Evolutionary conservation across 1,284 basidiomycete species (phyloP).

Genomic region (Trichosporon inkin): DNA sequence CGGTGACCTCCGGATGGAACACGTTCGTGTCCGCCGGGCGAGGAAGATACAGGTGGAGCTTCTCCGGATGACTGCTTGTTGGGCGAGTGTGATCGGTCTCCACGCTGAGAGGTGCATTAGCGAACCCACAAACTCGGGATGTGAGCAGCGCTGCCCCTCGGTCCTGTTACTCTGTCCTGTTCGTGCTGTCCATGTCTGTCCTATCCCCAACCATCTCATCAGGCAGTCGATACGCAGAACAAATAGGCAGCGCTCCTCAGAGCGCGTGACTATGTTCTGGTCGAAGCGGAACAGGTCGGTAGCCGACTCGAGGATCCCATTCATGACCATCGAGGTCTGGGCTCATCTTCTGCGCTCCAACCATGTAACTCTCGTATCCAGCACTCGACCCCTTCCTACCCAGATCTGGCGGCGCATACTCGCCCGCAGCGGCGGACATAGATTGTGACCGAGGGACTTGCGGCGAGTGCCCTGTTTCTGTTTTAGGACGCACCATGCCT

Average conservation of each 20-base stretch:
- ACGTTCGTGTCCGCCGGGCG: conserved; percentile 1
- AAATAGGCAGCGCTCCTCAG: neutral
- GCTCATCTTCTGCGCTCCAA: conserved; percentile 14
- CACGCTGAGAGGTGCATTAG: conserved; percentile 16
- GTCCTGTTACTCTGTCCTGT: conserved; percentile 1
- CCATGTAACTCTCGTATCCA: conserved; percentile 11
- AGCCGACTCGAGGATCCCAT: neutral
- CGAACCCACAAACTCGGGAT: conserved; percentile 15
- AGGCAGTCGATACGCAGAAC: conserved; percentile 9
- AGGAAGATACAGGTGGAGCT: conserved; percentile 7
- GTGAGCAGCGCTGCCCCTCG: conserved; percentile 2
- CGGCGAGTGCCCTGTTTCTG: conserved; percentile 13
- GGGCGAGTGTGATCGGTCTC: conserved; percentile 18
- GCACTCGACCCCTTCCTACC: neutral
- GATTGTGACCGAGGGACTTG: conserved; percentile 22
- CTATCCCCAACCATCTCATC: too few species aligned
- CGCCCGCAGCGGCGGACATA: conserved; percentile 20
- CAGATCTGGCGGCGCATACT: conserved; percentile 3
- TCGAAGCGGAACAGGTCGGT: neutral
- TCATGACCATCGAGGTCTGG: neutral
- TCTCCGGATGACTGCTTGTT: conserved; percentile 17
- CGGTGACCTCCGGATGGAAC: neutral
- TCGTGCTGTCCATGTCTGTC: conserved; percentile 10
- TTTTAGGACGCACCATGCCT: conserved; percentile 48
- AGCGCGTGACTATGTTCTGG: neutral